Percentiles rank a stretch among this genome's conserved stretches.
Conservation (phyloP, 148 eudicot species). For the Arbutus unedo region DNA sequence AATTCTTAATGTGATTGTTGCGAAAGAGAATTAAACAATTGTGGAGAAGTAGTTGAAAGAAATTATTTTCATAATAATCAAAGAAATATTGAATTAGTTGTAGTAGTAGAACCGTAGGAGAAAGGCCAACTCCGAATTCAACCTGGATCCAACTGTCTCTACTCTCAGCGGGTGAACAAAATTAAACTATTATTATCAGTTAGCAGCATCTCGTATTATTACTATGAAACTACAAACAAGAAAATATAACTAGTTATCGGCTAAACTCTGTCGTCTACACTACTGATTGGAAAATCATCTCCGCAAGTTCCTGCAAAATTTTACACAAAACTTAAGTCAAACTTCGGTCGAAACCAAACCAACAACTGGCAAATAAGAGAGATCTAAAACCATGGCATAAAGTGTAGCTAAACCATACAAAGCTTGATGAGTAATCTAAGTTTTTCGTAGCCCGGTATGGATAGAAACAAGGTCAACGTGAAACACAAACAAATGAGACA, state of each 20-base stretch:
- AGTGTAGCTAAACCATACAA: background rate
- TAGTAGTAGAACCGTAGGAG: too few species aligned
- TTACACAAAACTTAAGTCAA: constrained; percentile 6
- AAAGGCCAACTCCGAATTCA: too few species aligned
- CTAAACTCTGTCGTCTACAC: constrained; percentile 26
- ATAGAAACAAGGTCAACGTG: background rate
- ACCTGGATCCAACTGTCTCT: too few species aligned
- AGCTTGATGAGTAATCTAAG: background rate
- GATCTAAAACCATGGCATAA: background rate
- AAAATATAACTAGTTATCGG: background rate
- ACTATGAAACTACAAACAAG: background rate
- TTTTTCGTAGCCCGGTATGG: background rate
- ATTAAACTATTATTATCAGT: background rate
- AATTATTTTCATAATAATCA: too few species aligned
- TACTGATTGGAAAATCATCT: constrained; percentile 87
- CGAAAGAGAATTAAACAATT: too few species aligned
- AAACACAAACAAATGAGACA: too few species aligned
- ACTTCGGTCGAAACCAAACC: background rate
- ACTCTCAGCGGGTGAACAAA: too few species aligned
- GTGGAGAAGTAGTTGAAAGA: too few species aligned
- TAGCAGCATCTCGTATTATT: background rate
- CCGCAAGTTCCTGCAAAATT: constrained; percentile 77
- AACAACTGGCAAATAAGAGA: background rate
- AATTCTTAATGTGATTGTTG: too few species aligned
- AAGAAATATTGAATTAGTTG: too few species aligned